These are phyloP conservation scores for Chytriomyces confervae DNA, from an alignment of 192 early-diverging fungal species.

Conservation along the genomic window DNA sequence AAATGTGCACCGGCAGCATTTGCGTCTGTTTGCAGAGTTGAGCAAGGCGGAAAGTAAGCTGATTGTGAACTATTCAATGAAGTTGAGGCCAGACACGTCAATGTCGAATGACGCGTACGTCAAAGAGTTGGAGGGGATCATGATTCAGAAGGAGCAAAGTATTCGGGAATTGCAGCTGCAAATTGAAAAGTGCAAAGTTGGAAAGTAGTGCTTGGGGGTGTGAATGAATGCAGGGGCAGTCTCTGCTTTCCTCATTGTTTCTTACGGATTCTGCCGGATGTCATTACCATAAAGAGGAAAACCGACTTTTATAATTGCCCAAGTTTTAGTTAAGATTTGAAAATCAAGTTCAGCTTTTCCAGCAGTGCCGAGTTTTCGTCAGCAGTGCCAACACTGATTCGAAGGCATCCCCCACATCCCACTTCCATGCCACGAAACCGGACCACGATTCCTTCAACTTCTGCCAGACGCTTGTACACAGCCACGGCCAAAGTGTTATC, in stretches of 20 bases:
- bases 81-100: slow-evolving; percentile 16
- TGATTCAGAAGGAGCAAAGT: slow-evolving; percentile 32
- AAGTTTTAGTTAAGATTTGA: neutral
- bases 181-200: neutral
- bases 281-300: neutral
- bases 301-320: neutral
- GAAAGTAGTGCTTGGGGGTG: neutral
- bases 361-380: slow-evolving; percentile 81
- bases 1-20: slow-evolving; percentile 54
- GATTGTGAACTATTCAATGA: slow-evolving; percentile 58
- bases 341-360: slow-evolving; percentile 37
- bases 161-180: slow-evolving; percentile 11
- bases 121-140: slow-evolving; percentile 28
- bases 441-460: slow-evolving; percentile 86
- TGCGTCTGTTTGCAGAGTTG: slow-evolving; percentile 55
- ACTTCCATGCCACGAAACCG: slow-evolving; percentile 90
- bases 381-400: slow-evolving; percentile 90
- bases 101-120: slow-evolving; percentile 31
- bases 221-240: neutral
- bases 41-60: slow-evolving; percentile 55
- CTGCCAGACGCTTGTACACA: slow-evolving; percentile 86
- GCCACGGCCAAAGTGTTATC: slow-evolving; percentile 72
- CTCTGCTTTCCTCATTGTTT: neutral
- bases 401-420: slow-evolving; percentile 92
- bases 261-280: neutral